Percentiles rank a stretch among this genome's conserved stretches.
Evolutionary conservation across 805 yeast species (phyloP).

Genomic region (Metschnikowia orientalis): DNA sequence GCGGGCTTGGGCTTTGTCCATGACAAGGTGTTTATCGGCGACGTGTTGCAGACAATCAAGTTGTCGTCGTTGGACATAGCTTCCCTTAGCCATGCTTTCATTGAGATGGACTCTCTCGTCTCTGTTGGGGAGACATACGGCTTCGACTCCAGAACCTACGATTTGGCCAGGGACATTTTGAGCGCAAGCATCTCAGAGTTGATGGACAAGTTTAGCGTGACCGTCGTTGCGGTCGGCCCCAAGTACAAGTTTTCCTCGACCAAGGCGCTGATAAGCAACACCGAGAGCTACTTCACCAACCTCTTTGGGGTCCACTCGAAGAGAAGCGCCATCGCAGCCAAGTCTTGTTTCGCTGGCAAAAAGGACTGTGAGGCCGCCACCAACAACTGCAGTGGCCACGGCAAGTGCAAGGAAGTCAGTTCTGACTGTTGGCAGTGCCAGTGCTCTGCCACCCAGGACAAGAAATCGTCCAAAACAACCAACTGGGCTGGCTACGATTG

Average conservation of each 20-base stretch:
- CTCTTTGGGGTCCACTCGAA: conserved; percentile 15
- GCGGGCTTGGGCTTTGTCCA: conserved; percentile 31
- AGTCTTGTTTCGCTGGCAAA: conserved; percentile 38
- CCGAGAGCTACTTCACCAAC: conserved; percentile 17
- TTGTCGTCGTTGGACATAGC: conserved; percentile 25
- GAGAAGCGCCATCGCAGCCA: conserved; percentile 16
- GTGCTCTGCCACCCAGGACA: conserved; percentile 43
- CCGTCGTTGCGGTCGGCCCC: conserved; percentile 18
- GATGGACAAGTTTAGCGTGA: conserved; percentile 18
- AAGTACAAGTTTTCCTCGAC: conserved; percentile 13
- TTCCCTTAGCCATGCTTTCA: conserved; percentile 25
- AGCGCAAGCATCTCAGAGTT: conserved; percentile 15
- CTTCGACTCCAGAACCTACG: conserved; percentile 36
- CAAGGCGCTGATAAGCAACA: conserved; percentile 11
- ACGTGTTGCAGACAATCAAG: conserved; percentile 45
- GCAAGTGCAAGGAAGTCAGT: conserved; percentile 39
- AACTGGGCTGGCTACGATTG: conserved; percentile 59
- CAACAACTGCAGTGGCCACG: conserved; percentile 50
- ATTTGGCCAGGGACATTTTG: conserved; percentile 34
- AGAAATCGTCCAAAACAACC: conserved; percentile 42
- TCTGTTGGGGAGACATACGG: conserved; percentile 44
- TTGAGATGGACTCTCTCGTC: conserved; percentile 41
- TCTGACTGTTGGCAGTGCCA: conserved; percentile 47
- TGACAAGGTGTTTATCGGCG: conserved; percentile 46
- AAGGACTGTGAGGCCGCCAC: conserved; percentile 47